Percentiles rank a stretch among this genome's conserved stretches.
These are phyloP conservation scores for Ceratobasidium sp. DNA, from an alignment of 1,284 basidiomycete species.

Conservation along the genomic window DNA sequence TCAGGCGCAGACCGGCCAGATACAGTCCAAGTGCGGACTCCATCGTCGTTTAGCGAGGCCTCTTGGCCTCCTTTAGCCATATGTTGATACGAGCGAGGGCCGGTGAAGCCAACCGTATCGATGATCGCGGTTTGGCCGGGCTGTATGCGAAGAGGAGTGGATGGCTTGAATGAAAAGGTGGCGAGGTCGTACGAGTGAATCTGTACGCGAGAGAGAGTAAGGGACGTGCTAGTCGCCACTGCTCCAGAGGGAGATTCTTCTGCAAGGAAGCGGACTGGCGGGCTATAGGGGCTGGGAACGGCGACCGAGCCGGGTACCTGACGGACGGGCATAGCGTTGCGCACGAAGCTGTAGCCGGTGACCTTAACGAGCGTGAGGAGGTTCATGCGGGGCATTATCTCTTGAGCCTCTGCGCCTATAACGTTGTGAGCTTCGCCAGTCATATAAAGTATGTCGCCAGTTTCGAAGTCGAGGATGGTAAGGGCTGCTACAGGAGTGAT, in stretches of 20 bases:
- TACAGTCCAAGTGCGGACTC: constrained; percentile 75
- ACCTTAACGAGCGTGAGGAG: constrained; percentile 64
- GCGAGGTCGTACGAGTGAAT: constrained; percentile 66
- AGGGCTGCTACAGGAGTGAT: constrained; percentile 68
- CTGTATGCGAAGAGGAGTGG: constrained; percentile 57
- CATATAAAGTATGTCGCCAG: constrained; percentile 71
- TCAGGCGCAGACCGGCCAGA: constrained; percentile 57
- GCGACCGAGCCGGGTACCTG: constrained; percentile 58
- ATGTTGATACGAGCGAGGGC: constrained; percentile 64
- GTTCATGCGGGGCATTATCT: constrained; percentile 70
- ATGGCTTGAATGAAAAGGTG: constrained; percentile 65
- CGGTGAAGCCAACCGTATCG: constrained; percentile 67
- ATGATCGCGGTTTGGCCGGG: constrained; percentile 71
- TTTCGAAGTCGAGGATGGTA: constrained; percentile 68
- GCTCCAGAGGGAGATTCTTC: constrained; percentile 59
- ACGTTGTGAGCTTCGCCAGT: constrained; percentile 70
- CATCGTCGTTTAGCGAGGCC: constrained; percentile 70
- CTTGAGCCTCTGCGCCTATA: constrained; percentile 63
- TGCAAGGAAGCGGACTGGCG: constrained; percentile 67
- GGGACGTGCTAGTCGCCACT: constrained; percentile 32
- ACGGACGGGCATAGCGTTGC: constrained; percentile 68
- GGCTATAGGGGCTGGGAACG: constrained; percentile 69
- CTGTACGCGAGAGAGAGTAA: constrained; percentile 59
- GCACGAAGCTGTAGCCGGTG: constrained; percentile 68
- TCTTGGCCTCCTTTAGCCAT: constrained; percentile 64